Evolutionary conservation across 2,329 filamentous ascomycete genomes (phyloP).

Genomic region (Tolypocladium cylindrosporum): DNA sequence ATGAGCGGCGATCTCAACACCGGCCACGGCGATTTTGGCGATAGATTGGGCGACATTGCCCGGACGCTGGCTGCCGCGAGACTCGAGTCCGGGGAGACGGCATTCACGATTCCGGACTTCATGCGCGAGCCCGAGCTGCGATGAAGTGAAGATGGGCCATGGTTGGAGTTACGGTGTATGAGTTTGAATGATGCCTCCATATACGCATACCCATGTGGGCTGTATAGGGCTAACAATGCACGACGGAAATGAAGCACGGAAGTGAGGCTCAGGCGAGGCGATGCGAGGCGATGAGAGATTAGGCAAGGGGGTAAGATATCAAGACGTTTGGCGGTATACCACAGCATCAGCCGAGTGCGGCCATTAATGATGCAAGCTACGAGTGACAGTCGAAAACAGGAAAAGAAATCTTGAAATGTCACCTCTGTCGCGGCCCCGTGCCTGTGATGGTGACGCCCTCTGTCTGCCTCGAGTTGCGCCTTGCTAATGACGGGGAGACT

Average conservation of each 20-base stretch:
- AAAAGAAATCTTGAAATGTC: not conserved
- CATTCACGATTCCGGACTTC: conserved; percentile 28
- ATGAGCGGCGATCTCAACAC: conserved; percentile 4
- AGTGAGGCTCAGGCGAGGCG: not conserved
- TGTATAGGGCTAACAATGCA: not conserved
- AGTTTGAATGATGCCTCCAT: not conserved
- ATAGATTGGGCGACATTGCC: conserved; percentile 17
- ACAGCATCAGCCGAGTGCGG: not conserved
- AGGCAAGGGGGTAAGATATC: not conserved
- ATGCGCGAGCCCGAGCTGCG: conserved; percentile 33
- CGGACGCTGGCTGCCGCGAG: conserved; percentile 15
- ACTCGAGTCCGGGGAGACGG: conserved; percentile 23
- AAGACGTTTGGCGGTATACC: not conserved
- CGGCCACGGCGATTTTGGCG: conserved; percentile 3
- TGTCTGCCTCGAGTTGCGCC: not conserved
- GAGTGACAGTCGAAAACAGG: not conserved
- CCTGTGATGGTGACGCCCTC: not conserved
- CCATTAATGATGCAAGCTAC: not conserved
- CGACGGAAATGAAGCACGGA: not conserved
- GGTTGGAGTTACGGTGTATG: not conserved
- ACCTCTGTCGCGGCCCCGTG: not conserved
- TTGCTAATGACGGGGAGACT: not conserved
- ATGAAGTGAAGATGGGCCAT: conserved; percentile 11
- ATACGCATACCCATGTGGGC: not conserved
- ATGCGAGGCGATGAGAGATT: not conserved